Percentiles rank a stretch among this genome's conserved stretches.
Conservation (phyloP, 129 eudicot species). For the Oenanthe sinensis region DNA sequence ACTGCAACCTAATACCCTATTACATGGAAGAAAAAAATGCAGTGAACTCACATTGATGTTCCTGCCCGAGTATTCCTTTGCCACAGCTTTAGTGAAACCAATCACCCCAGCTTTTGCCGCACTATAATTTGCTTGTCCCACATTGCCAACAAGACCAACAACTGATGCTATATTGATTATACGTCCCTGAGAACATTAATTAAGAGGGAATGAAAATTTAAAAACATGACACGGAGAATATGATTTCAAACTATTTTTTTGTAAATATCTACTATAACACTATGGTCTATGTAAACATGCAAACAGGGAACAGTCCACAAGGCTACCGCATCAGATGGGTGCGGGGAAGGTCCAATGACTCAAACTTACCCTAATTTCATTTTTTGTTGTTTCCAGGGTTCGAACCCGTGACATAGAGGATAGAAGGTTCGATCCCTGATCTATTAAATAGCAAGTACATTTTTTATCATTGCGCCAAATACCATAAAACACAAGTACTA, state of each 20-base stretch:
- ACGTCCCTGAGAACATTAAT: constrained; percentile 41
- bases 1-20: neutral
- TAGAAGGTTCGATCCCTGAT: no score
- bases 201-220: neutral
- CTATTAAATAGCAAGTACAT: no score
- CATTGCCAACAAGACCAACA: constrained; percentile 65
- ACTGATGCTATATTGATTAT: constrained; percentile 67
- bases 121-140: constrained; percentile 76
- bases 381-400: no score
- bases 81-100: constrained; percentile 65
- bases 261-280: neutral
- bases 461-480: no score
- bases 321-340: neutral
- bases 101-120: constrained; percentile 84
- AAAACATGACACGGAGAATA: neutral
- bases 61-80: constrained; percentile 69
- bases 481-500: neutral
- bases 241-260: neutral
- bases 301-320: neutral
- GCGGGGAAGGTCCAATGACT: no score
- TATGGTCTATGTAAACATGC: neutral
- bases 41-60: constrained; percentile 41
- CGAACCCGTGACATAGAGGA: no score
- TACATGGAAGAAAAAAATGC: neutral
- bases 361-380: no score